Percentiles rank a stretch among this genome's conserved stretches.
Conservation (phyloP, 805 yeast genomes). For the Metschnikowia similis region DNA sequence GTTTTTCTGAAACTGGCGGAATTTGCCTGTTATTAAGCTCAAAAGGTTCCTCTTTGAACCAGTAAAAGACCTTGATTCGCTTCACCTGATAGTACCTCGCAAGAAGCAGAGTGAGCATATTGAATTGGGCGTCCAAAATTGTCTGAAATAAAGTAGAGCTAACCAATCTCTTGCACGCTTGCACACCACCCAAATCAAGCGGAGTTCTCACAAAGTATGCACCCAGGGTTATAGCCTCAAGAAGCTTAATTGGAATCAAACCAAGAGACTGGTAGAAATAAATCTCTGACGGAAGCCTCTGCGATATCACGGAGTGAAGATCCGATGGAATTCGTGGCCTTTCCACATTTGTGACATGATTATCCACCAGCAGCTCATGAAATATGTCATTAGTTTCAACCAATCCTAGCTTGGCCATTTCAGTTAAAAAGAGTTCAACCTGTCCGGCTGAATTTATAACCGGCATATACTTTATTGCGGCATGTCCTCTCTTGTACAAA, state of each 20-base stretch:
- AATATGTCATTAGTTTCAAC: slow-evolving; percentile 9
- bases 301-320: slow-evolving; percentile 76
- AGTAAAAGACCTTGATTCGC: slow-evolving; percentile 49
- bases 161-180: slow-evolving; percentile 55
- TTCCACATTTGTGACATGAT: neutral
- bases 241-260: slow-evolving; percentile 55
- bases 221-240: slow-evolving; percentile 67
- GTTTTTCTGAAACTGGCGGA: slow-evolving; percentile 48
- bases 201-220: slow-evolving; percentile 60
- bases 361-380: neutral
- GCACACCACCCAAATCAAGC: slow-evolving; percentile 56
- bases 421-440: slow-evolving; percentile 54
- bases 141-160: slow-evolving; percentile 42
- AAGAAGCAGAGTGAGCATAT: slow-evolving; percentile 64
- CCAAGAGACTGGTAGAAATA: slow-evolving; percentile 81
- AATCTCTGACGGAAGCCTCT: slow-evolving; percentile 80
- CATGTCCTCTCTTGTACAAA: slow-evolving; percentile 61
- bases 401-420: slow-evolving; percentile 34
- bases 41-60: slow-evolving; percentile 46
- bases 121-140: slow-evolving; percentile 58
- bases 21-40: slow-evolving; percentile 49
- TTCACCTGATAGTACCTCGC: slow-evolving; percentile 84
- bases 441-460: slow-evolving; percentile 65
- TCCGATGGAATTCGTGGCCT: slow-evolving; percentile 60
- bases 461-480: slow-evolving; percentile 70